Evolutionary conservation across 352 stramenopile species (phyloP).

Genomic region (Aphanomyces euteiches): DNA sequence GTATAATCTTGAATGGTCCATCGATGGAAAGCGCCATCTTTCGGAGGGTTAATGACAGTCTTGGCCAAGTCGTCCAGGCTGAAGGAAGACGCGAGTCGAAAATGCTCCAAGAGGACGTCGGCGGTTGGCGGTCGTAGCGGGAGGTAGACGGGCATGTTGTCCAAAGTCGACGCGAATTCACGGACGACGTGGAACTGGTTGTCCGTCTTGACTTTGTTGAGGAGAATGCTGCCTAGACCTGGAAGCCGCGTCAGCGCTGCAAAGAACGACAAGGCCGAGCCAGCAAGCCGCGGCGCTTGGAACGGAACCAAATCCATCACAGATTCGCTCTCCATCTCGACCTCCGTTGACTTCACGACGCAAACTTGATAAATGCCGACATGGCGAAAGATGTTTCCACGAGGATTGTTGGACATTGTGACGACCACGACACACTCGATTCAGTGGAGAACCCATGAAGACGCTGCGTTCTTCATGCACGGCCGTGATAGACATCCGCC

Average conservation of each 20-base stretch:
- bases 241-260: constrained; percentile 47
- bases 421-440: no score
- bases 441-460: no score
- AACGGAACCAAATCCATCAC: constrained; percentile 46
- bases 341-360: no score
- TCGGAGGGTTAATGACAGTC: constrained; percentile 4
- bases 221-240: constrained; percentile 48
- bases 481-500: no score
- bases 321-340: not conserved
- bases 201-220: constrained; percentile 36
- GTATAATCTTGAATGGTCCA: constrained; percentile 71
- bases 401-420: no score
- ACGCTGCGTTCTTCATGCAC: no score
- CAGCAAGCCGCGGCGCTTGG: constrained; percentile 44
- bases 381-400: no score
- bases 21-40: constrained; percentile 46
- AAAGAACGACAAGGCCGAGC: constrained; percentile 33
- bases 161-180: constrained; percentile 40
- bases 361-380: no score
- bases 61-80: constrained; percentile 38
- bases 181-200: constrained; percentile 64
- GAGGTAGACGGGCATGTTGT: constrained; percentile 75
- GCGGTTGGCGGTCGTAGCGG: constrained; percentile 27
- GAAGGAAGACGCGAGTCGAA: not conserved
- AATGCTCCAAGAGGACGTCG: constrained; percentile 31